These are phyloP conservation scores for Pseudogymnoascus sp. DNA, from an alignment of 2,329 filamentous ascomycete genomes.

Conservation along the genomic window DNA sequence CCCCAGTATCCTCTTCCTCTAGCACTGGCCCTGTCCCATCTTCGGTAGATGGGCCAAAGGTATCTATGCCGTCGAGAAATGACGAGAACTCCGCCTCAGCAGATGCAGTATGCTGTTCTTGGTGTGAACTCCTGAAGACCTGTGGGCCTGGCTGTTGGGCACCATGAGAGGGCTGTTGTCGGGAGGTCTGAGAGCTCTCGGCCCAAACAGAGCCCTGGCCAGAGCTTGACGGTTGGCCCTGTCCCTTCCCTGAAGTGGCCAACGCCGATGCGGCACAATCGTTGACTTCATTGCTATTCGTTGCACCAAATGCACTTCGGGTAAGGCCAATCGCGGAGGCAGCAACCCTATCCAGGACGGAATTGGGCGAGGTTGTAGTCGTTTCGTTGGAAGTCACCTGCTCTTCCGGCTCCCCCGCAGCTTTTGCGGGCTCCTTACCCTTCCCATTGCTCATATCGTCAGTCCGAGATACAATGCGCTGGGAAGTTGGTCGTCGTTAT, in stretches of 20 bases:
- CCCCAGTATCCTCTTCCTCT: neutral
- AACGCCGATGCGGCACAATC: conserved; percentile 16
- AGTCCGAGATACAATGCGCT: neutral
- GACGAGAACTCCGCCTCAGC: conserved; percentile 24
- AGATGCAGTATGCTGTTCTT: conserved; percentile 18
- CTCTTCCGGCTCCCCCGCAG: conserved; percentile 10
- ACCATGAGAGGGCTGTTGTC: conserved; percentile 8
- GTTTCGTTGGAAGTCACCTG: conserved; percentile 10
- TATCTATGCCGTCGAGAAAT: conserved; percentile 23
- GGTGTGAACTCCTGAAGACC: conserved; percentile 18
- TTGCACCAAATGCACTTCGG: conserved; percentile 25
- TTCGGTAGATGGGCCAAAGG: conserved; percentile 19
- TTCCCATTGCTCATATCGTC: conserved; percentile 17
- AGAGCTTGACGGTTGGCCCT: conserved; percentile 14
- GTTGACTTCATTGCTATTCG: conserved; percentile 18
- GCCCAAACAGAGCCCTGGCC: conserved; percentile 13
- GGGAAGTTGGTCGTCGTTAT: neutral
- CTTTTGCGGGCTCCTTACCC: conserved; percentile 19
- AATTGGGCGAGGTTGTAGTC: conserved; percentile 12
- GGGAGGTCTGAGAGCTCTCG: conserved; percentile 18
- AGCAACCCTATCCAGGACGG: conserved; percentile 21
- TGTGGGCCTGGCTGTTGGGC: neutral
- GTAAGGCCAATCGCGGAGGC: conserved; percentile 30
- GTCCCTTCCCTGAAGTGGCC: conserved; percentile 21
- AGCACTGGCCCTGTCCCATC: conserved; percentile 3